Evolutionary conservation across 352 stramenopile species (phyloP), one percentile per base, ranked within the genome.

Genomic region (Globisporangium orthogonon): DNA sequence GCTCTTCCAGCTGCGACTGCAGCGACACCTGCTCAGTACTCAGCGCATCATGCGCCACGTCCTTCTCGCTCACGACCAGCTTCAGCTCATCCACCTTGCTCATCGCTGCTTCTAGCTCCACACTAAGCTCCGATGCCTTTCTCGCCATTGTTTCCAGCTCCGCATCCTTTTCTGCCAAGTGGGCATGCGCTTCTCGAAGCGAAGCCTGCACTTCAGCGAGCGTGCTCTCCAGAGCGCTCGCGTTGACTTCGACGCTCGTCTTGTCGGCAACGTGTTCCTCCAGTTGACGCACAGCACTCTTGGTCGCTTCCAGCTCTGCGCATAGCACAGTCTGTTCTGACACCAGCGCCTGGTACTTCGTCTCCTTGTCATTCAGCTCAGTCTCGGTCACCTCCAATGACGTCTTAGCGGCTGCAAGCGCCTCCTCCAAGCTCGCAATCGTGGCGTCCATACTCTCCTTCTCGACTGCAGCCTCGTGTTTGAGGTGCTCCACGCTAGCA

Each of bases 81-180:
- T 7, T 28, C 2, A 53, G 44, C 14, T 1, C 17, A 11, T 56
- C 60, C 7, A 39, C 17, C 4, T 67, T 41, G 30, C 58, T 44
- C 18, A 45, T 30, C 15, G 53, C 37, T 1, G 4, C 35, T 40
- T 40, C 35, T 10, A 40, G 35, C 35, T 40, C 35, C 7, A 10
- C 35, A 40, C 35, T 40, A 1, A 40, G 35, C 35, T 40, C 35
- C 35, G 35, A 40, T 11, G 7, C 35, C 35, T 40, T 40, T 10
- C 7, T 2, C 4, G 3, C 13, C 35, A 10, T 10, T 11, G 29
- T 23, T 29, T 59, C 52, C 7, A 62, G 23, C 6, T 28, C 53
- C 23, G 46, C 7, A 35, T 56, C 31, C 14, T 58, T 49, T 14
- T 56, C 15, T 37, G 35, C 46, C 28, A 70, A 14, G 29, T 60